These are phyloP conservation scores for Filosporella fistucella DNA, from an alignment of 495 filamentous ascomycete species.

Conservation along the genomic window DNA sequence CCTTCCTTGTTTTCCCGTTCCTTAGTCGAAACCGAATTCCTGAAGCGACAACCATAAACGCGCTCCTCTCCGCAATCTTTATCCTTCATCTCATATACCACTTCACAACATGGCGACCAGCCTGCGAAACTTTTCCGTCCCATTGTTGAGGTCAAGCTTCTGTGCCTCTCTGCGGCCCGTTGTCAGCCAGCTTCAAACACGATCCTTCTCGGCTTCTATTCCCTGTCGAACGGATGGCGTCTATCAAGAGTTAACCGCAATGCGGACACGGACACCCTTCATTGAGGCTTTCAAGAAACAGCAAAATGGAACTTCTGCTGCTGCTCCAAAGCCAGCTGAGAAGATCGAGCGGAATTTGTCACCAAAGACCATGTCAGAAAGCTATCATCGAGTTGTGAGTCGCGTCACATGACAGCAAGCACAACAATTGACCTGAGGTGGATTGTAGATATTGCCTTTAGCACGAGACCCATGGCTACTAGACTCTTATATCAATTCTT, in stretches of 20 bases:
- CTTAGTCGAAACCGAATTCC: too few relatives aligned
- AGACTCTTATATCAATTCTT: slow-evolving; percentile 39
- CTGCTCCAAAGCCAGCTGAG: neutral
- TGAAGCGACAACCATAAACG: too few relatives aligned
- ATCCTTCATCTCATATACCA: too few relatives aligned
- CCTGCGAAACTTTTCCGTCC: too few relatives aligned
- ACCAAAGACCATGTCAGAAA: slow-evolving; percentile 39
- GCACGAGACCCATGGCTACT: slow-evolving; percentile 36
- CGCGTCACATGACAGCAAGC: too few relatives aligned
- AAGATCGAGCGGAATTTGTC: slow-evolving; percentile 25
- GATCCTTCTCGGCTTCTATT: slow-evolving; percentile 14
- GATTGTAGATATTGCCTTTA: slow-evolving; percentile 31
- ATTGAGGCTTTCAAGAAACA: slow-evolving; percentile 24
- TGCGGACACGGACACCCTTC: slow-evolving; percentile 24
- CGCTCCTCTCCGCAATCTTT: too few relatives aligned
- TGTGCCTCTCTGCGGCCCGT: too few relatives aligned
- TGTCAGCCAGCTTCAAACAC: too few relatives aligned
- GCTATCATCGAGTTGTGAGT: slow-evolving; percentile 33
- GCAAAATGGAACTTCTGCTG: slow-evolving; percentile 6
- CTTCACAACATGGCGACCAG: too few relatives aligned
- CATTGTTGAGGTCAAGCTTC: too few relatives aligned
- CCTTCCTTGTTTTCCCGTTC: too few relatives aligned
- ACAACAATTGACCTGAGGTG: too few relatives aligned
- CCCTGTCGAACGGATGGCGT: slow-evolving; percentile 22
- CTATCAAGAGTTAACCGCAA: slow-evolving; percentile 23